phyloP scores from a whole-genome alignment of 2,329 filamentous ascomycete genomes.

The Niveomyces coronatus region DNA sequence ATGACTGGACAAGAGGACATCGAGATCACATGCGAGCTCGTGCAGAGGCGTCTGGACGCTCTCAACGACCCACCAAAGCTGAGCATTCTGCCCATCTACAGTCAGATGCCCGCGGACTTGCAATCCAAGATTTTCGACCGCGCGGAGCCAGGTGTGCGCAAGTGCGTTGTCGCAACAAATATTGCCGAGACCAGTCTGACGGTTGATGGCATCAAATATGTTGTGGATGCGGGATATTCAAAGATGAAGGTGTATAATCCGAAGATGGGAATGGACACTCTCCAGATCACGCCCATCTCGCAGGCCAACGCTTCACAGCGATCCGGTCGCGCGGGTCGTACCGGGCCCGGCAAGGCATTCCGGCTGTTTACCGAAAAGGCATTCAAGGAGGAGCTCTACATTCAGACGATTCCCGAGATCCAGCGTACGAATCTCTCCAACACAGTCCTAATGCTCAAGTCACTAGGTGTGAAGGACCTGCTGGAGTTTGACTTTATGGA shows the following conservation, averaged over 20 bases:
- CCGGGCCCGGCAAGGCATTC: constrained; percentile 90
- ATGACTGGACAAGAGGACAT: constrained; percentile 99
- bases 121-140: constrained; percentile 97
- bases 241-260: constrained; percentile 99
- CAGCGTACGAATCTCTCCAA: constrained; percentile 94
- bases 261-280: constrained; percentile 97
- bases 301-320: constrained; percentile 93
- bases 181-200: constrained; percentile 97
- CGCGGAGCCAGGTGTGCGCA: constrained; percentile 80
- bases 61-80: constrained; percentile 93
- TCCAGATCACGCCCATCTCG: constrained; percentile 95
- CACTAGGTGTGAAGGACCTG: constrained; percentile 84
- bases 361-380: constrained; percentile 90
- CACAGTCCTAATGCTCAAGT: constrained; percentile 88
- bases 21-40: constrained; percentile 86
- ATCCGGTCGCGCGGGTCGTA: constrained; percentile 86
- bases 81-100: constrained; percentile 94
- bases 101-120: constrained; percentile 96
- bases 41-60: constrained; percentile 76
- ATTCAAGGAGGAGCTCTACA: constrained; percentile 91
- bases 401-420: constrained; percentile 95
- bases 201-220: constrained; percentile 98
- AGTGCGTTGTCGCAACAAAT: constrained; percentile 97
- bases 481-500: constrained; percentile 99
- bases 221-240: constrained; percentile 90